Percentiles rank a stretch among this genome's conserved stretches.
These are phyloP conservation scores for Scheffersomyces spartinae DNA, from an alignment of 805 yeast species.

Conservation along the genomic window DNA sequence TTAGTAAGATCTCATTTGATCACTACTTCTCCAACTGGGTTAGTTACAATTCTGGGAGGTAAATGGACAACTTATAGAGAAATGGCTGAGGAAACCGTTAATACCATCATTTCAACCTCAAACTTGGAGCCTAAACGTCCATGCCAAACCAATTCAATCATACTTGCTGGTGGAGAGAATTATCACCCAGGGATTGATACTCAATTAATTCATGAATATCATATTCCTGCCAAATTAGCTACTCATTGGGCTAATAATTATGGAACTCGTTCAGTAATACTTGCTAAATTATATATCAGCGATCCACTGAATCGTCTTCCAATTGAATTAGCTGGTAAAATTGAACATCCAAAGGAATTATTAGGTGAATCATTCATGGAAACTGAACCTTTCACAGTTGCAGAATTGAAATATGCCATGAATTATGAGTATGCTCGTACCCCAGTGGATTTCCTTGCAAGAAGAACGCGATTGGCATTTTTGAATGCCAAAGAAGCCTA, in stretches of 20 bases:
- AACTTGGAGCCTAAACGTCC: constrained; percentile 14
- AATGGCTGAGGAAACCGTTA: constrained; percentile 92
- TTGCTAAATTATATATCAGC: constrained; percentile 42
- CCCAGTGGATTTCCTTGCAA: constrained; percentile 80
- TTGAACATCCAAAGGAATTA: constrained; percentile 20
- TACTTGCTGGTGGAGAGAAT: constrained; percentile 72
- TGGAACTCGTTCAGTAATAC: constrained; percentile 79
- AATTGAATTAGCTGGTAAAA: constrained; percentile 40
- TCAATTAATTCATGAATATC: constrained; percentile 68
- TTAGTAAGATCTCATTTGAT: constrained; percentile 85
- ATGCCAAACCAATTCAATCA: constrained; percentile 41
- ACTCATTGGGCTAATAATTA: constrained; percentile 76
- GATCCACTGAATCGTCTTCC: constrained; percentile 52
- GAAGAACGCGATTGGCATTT: constrained; percentile 90
- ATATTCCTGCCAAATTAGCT: constrained; percentile 63
- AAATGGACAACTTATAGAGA: constrained; percentile 98
- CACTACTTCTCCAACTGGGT: constrained; percentile 53
- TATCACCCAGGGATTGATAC: constrained; percentile 67
- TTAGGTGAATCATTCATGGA: constrained; percentile 43
- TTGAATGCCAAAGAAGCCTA: constrained; percentile 79
- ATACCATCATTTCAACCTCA: too few relatives aligned
- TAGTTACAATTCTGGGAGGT: constrained; percentile 90
- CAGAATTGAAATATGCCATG: constrained; percentile 76
- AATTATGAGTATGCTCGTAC: constrained; percentile 78
- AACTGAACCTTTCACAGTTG: constrained; percentile 84